A percentile compares a stretch with the other conserved stretches of the same genome.
phyloP scores from a whole-genome alignment of 176 grass and related monocot species.

The Juncus effusus region DNA sequence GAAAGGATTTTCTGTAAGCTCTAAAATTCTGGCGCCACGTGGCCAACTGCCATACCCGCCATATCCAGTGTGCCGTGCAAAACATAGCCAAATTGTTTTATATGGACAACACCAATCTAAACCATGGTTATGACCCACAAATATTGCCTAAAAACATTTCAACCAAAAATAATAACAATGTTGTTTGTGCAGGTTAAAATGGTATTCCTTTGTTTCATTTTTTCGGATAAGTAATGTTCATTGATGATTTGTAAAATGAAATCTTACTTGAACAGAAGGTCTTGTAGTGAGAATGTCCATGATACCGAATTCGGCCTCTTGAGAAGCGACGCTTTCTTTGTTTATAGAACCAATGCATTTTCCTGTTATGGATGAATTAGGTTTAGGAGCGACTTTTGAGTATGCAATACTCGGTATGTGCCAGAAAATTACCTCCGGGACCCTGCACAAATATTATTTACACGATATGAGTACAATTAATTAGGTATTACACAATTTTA shows the following conservation, averaged over 20 bases:
- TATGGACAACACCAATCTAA: constrained; percentile 92
- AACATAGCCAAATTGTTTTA: constrained; percentile 66
- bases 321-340: constrained; percentile 62
- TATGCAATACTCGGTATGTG: constrained; percentile 78
- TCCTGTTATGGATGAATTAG: constrained; percentile 33
- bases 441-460: constrained; percentile 32
- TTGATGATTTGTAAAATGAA: no score
- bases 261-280: constrained; percentile 59
- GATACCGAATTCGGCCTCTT: constrained; percentile 71
- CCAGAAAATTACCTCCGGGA: constrained; percentile 80
- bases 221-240: no score
- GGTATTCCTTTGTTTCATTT: not conserved
- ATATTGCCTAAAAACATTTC: constrained; percentile 47
- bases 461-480: not conserved
- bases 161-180: not conserved
- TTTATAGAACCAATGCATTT: constrained; percentile 79
- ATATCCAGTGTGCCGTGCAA: constrained; percentile 73
- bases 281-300: constrained; percentile 61
- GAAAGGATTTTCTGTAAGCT: constrained; percentile 40
- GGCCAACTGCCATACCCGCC: constrained; percentile 72
- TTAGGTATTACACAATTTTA: not conserved
- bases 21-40: constrained; percentile 58
- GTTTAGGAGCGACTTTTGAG: constrained; percentile 52
- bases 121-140: constrained; percentile 88
- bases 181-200: constrained; percentile 4